Evolutionary conservation across 106 monocot species (phyloP).

Genomic region (Dactylorhiza incarnata): DNA sequence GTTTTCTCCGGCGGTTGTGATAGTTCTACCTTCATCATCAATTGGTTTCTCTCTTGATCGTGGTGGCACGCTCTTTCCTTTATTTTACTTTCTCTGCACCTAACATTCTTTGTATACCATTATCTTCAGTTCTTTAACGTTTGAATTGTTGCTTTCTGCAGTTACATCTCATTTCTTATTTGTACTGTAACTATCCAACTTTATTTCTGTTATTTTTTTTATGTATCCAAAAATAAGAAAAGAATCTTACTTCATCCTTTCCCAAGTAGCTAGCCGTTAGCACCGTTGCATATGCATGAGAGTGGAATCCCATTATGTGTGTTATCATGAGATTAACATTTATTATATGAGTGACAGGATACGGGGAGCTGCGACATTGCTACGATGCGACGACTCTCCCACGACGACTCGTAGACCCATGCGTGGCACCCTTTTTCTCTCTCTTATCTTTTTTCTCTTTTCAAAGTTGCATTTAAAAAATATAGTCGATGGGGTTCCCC

Average conservation of each 20-base stretch:
- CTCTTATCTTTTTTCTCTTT: too few relatives aligned
- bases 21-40: too few relatives aligned
- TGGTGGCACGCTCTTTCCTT: neutral
- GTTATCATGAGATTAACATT: too few relatives aligned
- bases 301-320: neutral
- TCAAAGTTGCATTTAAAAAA: too few relatives aligned
- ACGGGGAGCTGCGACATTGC: too few relatives aligned
- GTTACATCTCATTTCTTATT: neutral
- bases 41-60: neutral
- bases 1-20: neutral
- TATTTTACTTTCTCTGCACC: neutral
- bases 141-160: constrained; percentile 4
- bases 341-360: too few relatives aligned
- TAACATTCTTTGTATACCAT: constrained; percentile 4
- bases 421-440: too few relatives aligned
- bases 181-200: neutral
- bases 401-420: too few relatives aligned
- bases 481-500: too few relatives aligned
- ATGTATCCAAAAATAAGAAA: neutral
- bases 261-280: neutral
- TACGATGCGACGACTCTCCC: too few relatives aligned
- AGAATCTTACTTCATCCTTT: neutral
- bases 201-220: neutral
- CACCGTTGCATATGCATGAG: neutral
- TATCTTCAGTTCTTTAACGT: neutral